phyloP scores from a whole-genome alignment of 805 yeast species.

The Suhomyces sp. region DNA sequence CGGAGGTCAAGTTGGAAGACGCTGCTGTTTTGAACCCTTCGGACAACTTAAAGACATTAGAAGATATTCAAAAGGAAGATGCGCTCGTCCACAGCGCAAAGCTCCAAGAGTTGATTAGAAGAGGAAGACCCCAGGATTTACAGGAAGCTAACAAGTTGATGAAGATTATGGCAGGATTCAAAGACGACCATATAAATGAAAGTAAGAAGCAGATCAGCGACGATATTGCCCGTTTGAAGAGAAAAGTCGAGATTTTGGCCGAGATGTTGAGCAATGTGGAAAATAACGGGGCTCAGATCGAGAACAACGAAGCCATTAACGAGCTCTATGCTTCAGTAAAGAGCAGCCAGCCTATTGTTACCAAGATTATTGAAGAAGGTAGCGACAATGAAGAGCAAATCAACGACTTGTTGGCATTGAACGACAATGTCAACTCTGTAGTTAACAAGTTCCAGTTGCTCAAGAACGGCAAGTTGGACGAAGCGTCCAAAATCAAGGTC shows the following conservation, averaged over 20 bases:
- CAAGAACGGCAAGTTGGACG: slow-evolving; percentile 56
- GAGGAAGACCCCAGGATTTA: slow-evolving; percentile 93
- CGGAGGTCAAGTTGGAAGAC: slow-evolving; percentile 86
- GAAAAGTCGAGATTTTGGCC: slow-evolving; percentile 81
- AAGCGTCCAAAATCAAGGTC: slow-evolving; percentile 35
- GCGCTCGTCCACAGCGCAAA: slow-evolving; percentile 91
- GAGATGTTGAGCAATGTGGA: slow-evolving; percentile 71
- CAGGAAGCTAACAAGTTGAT: slow-evolving; percentile 94
- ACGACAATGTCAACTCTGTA: slow-evolving; percentile 71
- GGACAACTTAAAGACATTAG: slow-evolving; percentile 81
- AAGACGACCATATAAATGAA: slow-evolving; percentile 71
- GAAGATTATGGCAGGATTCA: slow-evolving; percentile 98
- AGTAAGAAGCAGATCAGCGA: slow-evolving; percentile 77
- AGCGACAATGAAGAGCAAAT: slow-evolving; percentile 65
- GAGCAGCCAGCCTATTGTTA: slow-evolving; percentile 81
- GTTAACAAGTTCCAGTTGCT: slow-evolving; percentile 64
- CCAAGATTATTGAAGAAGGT: slow-evolving; percentile 80
- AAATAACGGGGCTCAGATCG: slow-evolving; percentile 36
- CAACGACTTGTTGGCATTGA: slow-evolving; percentile 59
- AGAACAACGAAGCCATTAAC: slow-evolving; percentile 65
- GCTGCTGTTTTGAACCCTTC: slow-evolving; percentile 90
- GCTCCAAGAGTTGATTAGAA: slow-evolving; percentile 88
- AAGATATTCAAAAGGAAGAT: slow-evolving; percentile 90
- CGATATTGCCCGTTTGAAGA: slow-evolving; percentile 76
- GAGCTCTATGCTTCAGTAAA: slow-evolving; percentile 79